Base-by-base conservation (phyloP, 2,329 filamentous ascomycete species). In the Paramyrothecium roridum region DNA sequence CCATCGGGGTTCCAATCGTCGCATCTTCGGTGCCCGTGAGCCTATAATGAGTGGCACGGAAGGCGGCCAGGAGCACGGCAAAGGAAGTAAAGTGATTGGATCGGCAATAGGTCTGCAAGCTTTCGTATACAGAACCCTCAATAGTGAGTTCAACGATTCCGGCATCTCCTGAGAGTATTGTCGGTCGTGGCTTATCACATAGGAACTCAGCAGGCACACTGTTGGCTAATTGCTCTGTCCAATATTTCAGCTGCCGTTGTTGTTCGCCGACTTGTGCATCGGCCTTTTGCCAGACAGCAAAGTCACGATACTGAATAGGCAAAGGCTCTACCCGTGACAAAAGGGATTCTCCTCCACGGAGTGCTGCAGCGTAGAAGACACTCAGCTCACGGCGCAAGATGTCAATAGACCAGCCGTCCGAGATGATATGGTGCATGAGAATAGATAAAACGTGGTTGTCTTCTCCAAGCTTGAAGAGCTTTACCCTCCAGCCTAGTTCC, bases 341-440 rank as follows among this genome's bases (percentile, higher is more conserved):
- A 3, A 12, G 0, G 22, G 58, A 33, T 58, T 50, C 1, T 43
- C 17, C 26, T 12, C 34, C 51, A 7, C 54, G 50, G 0, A 54
- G 48, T 16, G 59, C 57, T 1, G 54, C 56, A 0, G 54, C 23
- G 30, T 66, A 68, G 26, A 65, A 59, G 3, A 30, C 13, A 1
- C 34, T 55, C 8, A 68, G 57, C 19, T 68, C 66, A 2, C 45
- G 51, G 2, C 55, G 53, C 0, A 68, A 30, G 20, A 65, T 56
- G 16, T 67, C 63, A 3, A 67, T 51, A 2, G 66, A 68, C 66
- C 66, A 68, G 1, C 66, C 66, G 43, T 68, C 66, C 0, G 65
- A 63, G 6, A 68, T 56, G 20, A 66, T 67, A 17, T 68, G 66
- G 40, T 68, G 66, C 61, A 68, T 64, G 3, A 65, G 57, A 8